Percentiles rank a stretch among this genome's conserved stretches.
phyloP scores from a whole-genome alignment of 2,329 filamentous ascomycete species.

The Cladosporium sp. region DNA sequence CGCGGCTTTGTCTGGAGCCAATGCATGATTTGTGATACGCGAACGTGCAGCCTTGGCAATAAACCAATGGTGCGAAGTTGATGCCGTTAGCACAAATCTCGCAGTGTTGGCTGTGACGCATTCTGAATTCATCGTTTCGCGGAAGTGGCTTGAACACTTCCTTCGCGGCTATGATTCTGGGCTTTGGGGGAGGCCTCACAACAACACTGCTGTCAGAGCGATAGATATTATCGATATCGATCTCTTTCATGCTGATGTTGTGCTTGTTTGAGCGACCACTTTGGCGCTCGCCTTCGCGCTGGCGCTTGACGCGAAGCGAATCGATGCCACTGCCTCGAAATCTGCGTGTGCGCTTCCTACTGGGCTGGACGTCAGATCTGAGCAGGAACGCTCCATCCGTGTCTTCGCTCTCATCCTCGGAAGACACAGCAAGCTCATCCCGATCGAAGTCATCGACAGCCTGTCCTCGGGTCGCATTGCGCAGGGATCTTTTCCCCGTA shows the following conservation, averaged over 20 bases:
- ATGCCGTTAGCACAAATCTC: conserved; percentile 63
- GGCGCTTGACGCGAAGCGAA: conserved; percentile 14
- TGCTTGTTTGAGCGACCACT: conserved; percentile 45
- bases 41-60: conserved; percentile 85
- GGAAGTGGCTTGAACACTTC: conserved; percentile 68
- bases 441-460: conserved; percentile 10
- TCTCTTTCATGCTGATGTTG: conserved; percentile 50
- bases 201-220: conserved; percentile 39
- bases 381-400: conserved; percentile 24
- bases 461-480: neutral
- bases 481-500: neutral
- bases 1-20: conserved; percentile 65
- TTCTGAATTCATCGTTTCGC: conserved; percentile 61
- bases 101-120: conserved; percentile 66
- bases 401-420: conserved; percentile 22
- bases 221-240: conserved; percentile 54
- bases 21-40: conserved; percentile 82
- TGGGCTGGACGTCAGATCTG: conserved; percentile 37
- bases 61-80: conserved; percentile 67
- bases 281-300: conserved; percentile 33
- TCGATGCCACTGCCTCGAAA: neutral
- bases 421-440: conserved; percentile 10
- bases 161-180: conserved; percentile 58
- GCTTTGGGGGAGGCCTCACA: conserved; percentile 33
- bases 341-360: conserved; percentile 34